Percentiles rank a stretch among this genome's conserved stretches.
Evolutionary conservation across 768 basidiomycete species (phyloP).

Genomic region (Tricholoma bakamatsutake): DNA sequence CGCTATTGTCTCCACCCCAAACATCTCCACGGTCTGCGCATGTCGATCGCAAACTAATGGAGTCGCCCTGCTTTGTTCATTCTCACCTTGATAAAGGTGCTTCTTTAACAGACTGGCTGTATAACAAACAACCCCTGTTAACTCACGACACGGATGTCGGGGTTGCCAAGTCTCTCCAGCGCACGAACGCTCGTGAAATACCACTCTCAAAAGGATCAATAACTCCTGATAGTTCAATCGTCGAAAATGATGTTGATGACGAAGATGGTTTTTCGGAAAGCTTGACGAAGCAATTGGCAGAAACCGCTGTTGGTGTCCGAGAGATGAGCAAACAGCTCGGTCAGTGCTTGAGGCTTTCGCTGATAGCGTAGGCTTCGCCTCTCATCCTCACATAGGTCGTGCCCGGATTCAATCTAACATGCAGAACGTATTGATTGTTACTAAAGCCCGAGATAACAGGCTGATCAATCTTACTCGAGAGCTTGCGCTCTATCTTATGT

Average conservation of each 20-base stretch:
- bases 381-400: constrained; percentile 51
- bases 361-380: constrained; percentile 1
- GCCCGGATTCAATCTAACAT: constrained; percentile 89
- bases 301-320: constrained; percentile 93
- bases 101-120: constrained; percentile 72
- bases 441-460: constrained; percentile 95
- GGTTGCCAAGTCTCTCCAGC: constrained; percentile 45
- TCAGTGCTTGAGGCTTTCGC: constrained; percentile 28
- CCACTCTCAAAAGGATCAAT: neutral
- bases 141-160: constrained; percentile 36
- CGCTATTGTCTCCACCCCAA: constrained; percentile 8
- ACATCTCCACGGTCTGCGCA: constrained; percentile 9
- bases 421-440: constrained; percentile 90
- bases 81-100: constrained; percentile 82
- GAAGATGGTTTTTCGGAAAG: constrained; percentile 70
- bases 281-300: constrained; percentile 88
- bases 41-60: constrained; percentile 28
- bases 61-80: constrained; percentile 91
- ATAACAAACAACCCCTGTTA: constrained; percentile 34
- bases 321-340: constrained; percentile 99
- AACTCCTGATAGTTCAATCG: constrained; percentile 14
- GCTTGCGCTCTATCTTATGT: constrained; percentile 93
- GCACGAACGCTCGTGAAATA: constrained; percentile 7
- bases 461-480: constrained; percentile 93
- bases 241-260: constrained; percentile 40